Conservation (phyloP, 139 green algal genomes). For the Micractinium conductrix region DNA sequence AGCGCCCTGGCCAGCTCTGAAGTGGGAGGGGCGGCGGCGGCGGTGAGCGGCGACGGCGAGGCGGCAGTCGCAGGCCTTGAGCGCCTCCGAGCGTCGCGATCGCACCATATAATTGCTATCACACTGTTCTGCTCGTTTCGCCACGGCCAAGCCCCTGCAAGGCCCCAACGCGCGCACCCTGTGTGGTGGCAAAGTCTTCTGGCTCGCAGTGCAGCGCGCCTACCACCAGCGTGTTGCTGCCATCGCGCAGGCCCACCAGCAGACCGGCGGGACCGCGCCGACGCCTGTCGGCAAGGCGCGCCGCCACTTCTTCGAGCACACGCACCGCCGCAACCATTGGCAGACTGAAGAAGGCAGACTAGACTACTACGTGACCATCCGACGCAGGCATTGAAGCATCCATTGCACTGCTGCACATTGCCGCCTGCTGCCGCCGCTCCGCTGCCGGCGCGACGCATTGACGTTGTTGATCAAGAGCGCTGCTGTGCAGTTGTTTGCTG, state of each 20-base stretch:
- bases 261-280: not conserved
- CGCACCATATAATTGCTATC: no score
- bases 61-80: not conserved
- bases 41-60: no score
- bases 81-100: not conserved
- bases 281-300: not conserved
- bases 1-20: slow-evolving; percentile 10
- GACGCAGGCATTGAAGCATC: not conserved
- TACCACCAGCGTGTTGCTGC: not conserved
- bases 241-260: slow-evolving; percentile 12
- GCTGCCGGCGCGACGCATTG: no score
- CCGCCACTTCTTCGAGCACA: not conserved
- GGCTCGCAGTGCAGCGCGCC: slow-evolving; percentile 14
- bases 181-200: slow-evolving; percentile 3
- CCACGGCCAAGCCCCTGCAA: no score
- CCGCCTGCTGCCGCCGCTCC: not conserved
- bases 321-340: not conserved
- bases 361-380: not conserved
- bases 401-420: not conserved
- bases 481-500: no score
- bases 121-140: no score
- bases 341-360: not conserved
- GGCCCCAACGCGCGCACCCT: slow-evolving; percentile 14
- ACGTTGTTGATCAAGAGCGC: no score
- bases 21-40: not conserved